Percentiles rank a stretch among this genome's conserved stretches.
phyloP scores from a whole-genome alignment of 176 grass and related monocot genomes.

The Tillandsia fasciculata region DNA sequence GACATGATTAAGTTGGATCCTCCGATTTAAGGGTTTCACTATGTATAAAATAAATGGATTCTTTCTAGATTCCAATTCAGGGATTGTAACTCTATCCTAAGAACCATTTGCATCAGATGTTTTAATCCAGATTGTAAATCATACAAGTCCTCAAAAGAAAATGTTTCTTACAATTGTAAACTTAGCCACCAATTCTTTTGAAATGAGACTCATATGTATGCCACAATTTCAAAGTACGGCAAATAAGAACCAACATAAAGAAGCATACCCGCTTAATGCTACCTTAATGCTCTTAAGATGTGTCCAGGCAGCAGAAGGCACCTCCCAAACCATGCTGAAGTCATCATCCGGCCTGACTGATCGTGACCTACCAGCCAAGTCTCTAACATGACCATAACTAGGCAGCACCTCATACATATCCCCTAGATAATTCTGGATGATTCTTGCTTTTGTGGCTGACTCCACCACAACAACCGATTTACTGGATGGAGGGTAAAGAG shows the following conservation, averaged over 20 bases:
- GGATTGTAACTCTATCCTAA: not conserved
- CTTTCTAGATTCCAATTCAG: too few relatives aligned
- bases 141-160: too few relatives aligned
- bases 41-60: too few relatives aligned
- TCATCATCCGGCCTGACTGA: conserved; percentile 94
- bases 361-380: conserved; percentile 81
- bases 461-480: conserved; percentile 96
- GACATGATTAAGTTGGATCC: too few relatives aligned
- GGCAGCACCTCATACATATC: conserved; percentile 75
- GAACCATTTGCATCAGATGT: not conserved
- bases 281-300: conserved; percentile 89
- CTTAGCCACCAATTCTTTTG: too few relatives aligned
- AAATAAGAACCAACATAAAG: not conserved
- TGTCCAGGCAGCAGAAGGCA: conserved; percentile 87
- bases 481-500: conserved; percentile 66
- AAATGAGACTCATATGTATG: too few relatives aligned
- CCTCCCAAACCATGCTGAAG: conserved; percentile 99
- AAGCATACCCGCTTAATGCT: conserved; percentile 68
- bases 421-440: conserved; percentile 97
- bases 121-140: too few relatives aligned
- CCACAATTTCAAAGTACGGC: not conserved
- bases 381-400: conserved; percentile 96
- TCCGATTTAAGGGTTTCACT: too few relatives aligned
- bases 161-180: too few relatives aligned
- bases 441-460: conserved; percentile 81